phyloP scores from a whole-genome alignment of 805 yeast genomes.

The Saturnispora halmiae region DNA sequence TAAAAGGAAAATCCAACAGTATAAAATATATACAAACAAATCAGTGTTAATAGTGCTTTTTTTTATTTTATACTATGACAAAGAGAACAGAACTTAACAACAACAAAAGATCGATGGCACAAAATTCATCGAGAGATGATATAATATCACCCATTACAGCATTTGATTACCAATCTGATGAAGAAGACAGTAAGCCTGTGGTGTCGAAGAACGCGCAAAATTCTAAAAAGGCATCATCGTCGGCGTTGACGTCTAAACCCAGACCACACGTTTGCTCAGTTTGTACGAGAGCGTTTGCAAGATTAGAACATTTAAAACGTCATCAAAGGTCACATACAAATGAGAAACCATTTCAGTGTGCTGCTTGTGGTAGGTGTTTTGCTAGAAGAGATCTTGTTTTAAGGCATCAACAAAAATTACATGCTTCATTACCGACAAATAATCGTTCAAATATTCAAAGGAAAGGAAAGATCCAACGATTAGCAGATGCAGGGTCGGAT shows the following conservation, averaged over 20 bases:
- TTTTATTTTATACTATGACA: no score
- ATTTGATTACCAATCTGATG: conserved; percentile 1
- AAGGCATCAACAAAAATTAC: conserved; percentile 92
- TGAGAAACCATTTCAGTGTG: conserved; percentile 93
- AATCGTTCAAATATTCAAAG: conserved; percentile 28
- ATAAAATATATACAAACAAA: no score
- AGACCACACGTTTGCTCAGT: conserved; percentile 85
- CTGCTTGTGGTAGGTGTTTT: conserved; percentile 92
- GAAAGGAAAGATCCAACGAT: conserved; percentile 21
- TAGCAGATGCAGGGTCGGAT: conserved; percentile 25
- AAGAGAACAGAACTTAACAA: neutral
- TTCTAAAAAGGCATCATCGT: neutral
- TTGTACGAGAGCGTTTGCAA: conserved; percentile 92
- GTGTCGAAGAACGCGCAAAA: no score
- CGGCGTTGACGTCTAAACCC: conserved; percentile 53
- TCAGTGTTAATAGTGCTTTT: no score
- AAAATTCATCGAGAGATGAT: neutral
- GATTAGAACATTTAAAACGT: conserved; percentile 87
- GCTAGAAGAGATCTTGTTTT: conserved; percentile 83
- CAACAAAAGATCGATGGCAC: neutral
- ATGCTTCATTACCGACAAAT: conserved; percentile 42
- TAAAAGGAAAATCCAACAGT: no score
- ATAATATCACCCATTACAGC: conserved; percentile 1
- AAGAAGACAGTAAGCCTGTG: neutral
- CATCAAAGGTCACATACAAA: conserved; percentile 93